Base-by-base conservation (phyloP, 257 asterid species). In the Petrea volubilis region DNA sequence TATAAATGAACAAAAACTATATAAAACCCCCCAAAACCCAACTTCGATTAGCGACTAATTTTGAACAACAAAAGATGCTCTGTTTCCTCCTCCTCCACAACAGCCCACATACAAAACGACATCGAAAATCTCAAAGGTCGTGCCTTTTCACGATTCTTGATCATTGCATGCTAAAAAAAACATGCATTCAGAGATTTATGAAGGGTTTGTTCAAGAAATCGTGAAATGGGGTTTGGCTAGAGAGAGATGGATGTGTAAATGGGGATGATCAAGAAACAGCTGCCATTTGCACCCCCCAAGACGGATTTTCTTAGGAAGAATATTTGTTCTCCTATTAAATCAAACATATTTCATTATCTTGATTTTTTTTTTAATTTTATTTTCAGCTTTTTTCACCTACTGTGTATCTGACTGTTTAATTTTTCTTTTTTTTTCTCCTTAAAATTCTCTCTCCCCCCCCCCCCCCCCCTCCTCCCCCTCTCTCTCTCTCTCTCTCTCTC, bases 191-290 rank as follows among this genome's bases (percentile, higher is more conserved):
- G 75, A 61, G 77, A 62, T 52, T 63, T 31, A 59, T 46, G 65
- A 76, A 70, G 58, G 79, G 77, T 75, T 74, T 58, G 81, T 1
- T 71, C 77, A 62, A 73, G 83, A 81, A 67, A 79, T 65, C 70
- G 75, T 3, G 78, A 64, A 25, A 52, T 34, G 70, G 84, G 81
- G 51, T 75, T 70, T 61, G 79, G 60, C 59, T 12, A 55, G 60
- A 49, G 61, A 59, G 62, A 64, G 80, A 56, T 47, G 52, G 47
- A 38, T 51, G 12, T 53, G 70, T 8, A 62, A 38, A 50, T 31
- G 43, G 75, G 64, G 79, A 73, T 82, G 81, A 83, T 83, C 80
- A 71, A 78, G 79, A 78, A 74, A 67, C 77, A 83, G 81, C 86
- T 76, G 80, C 83, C 68, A 11, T 60, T 67, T 67, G 73, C 80